Base-by-base conservation (phyloP, 2,329 filamentous ascomycete genomes). In the Didymella pomorum region DNA sequence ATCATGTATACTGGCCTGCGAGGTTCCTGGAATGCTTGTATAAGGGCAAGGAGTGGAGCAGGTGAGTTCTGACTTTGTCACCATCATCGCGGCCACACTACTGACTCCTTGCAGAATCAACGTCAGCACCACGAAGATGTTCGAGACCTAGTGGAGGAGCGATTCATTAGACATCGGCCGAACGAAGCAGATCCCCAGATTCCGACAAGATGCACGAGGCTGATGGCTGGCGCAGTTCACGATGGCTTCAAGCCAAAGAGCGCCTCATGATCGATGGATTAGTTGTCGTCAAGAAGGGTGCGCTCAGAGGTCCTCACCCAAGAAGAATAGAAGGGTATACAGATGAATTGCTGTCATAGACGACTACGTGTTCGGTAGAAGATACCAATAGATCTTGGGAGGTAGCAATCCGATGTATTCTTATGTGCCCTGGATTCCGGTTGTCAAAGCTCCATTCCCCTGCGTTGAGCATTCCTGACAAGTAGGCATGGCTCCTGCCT, bases 121-220 rank as follows among this genome's bases (percentile, higher is more conserved):
- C 73, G 86, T 90, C 3, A 89, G 87, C 66, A 91, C 89, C 12
- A 82, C 80, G 25, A 87, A 86, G 73, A 80, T 86, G 71, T 87
- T 87, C 68, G 67, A 69, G 55, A 26, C 28, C 5, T 53, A 51
- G 31, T 7, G 2, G n/a, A 25, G 10, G 29, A 23, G 11, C 7
- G 1, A 21, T 18, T 37, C 10, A 25, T 16, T 25, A 12, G 12
- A n/a, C 2, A 3, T 20, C 10, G 10, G 41, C 25, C 2, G 4
- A 20, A 5, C 11, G 10, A 23, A 10, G 7, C 5, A 16, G 28
- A 14, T 8, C 2, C 14, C 14, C n/a, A 6, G 16, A 25, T 12
- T n/a, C 12, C 4, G 25, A 29, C 9, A 16, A 18, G 18, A 45
- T n/a, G 14, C 18, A 10, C 16, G n/a, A 23, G 16, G 21, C 35